Evolutionary conservation across 2,329 filamentous ascomycete genomes (phyloP).

Genomic region (Aspergillus thermomutatus): DNA sequence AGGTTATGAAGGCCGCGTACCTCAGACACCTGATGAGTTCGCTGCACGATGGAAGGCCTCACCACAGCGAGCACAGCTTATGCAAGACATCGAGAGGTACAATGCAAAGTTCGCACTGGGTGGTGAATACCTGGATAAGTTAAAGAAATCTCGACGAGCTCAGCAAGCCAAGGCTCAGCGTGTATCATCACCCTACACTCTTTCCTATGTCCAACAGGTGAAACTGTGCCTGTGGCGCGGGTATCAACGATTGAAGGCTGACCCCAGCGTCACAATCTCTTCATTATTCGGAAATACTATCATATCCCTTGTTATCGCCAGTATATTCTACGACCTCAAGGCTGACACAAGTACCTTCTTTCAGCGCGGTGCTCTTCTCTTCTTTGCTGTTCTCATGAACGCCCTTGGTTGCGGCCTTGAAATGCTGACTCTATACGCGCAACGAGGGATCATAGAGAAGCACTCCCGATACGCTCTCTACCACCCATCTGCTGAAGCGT

Average conservation of each 20-base stretch:
- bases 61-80: no score
- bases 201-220: conserved; percentile 72
- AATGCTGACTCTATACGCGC: conserved; percentile 11
- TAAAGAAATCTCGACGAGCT: conserved; percentile 44
- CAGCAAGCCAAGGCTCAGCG: conserved; percentile 45
- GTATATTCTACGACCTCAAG: conserved; percentile 69
- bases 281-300: conserved; percentile 62
- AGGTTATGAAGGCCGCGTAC: no score
- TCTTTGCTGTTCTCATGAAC: conserved; percentile 81
- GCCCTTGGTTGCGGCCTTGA: conserved; percentile 74
- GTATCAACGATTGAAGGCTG: conserved; percentile 67
- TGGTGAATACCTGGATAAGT: no score
- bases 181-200: conserved; percentile 70
- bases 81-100: no score
- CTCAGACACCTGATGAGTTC: no score
- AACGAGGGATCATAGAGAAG: conserved; percentile 12
- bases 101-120: no score
- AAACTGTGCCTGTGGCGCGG: conserved; percentile 74
- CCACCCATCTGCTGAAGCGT: conserved; percentile 6
- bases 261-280: conserved; percentile 67
- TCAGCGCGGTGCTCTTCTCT: no score
- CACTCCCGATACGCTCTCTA: conserved; percentile 12
- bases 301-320: conserved; percentile 70
- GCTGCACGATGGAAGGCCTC: conserved; percentile 52
- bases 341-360: conserved; percentile 69